Evolutionary conservation across 805 yeast genomes (phyloP).

Genomic region (Tetrapisispora phaffii): DNA sequence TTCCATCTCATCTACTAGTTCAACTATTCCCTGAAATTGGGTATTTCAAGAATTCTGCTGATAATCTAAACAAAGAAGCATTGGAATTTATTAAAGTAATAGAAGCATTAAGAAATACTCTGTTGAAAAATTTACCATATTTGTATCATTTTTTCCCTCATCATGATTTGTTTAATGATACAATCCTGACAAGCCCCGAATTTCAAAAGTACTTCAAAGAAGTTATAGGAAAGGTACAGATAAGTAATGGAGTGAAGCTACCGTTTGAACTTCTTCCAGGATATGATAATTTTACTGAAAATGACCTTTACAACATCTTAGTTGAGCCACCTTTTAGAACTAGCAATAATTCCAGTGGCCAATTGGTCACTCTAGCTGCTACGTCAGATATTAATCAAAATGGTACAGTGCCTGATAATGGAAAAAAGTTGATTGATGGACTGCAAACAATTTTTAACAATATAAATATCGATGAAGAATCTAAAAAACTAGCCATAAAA

Average conservation of each 20-base stretch:
- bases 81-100: constrained; percentile 16
- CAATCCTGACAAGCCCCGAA: constrained; percentile 17
- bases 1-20: constrained; percentile 14
- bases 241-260: not conserved
- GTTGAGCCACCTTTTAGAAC: constrained; percentile 9
- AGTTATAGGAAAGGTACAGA: not conserved
- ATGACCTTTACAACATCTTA: constrained; percentile 7
- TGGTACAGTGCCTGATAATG: constrained; percentile 3
- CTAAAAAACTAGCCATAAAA: constrained; percentile 16
- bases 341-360: not conserved
- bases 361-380: not conserved
- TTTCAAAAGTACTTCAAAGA: constrained; percentile 17
- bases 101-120: constrained; percentile 14
- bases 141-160: constrained; percentile 23
- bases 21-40: constrained; percentile 27
- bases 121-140: constrained; percentile 22
- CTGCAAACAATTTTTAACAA: constrained; percentile 23
- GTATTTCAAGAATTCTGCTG: constrained; percentile 10
- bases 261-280: constrained; percentile 12
- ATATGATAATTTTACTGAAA: constrained; percentile 2
- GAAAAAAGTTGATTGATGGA: constrained; percentile 16
- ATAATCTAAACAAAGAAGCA: constrained; percentile 10
- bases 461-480: constrained; percentile 22
- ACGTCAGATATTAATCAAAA: not conserved
- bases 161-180: constrained; percentile 23